phyloP scores from a whole-genome alignment of 768 basidiomycete species.

The Pleurotus sapidus region DNA sequence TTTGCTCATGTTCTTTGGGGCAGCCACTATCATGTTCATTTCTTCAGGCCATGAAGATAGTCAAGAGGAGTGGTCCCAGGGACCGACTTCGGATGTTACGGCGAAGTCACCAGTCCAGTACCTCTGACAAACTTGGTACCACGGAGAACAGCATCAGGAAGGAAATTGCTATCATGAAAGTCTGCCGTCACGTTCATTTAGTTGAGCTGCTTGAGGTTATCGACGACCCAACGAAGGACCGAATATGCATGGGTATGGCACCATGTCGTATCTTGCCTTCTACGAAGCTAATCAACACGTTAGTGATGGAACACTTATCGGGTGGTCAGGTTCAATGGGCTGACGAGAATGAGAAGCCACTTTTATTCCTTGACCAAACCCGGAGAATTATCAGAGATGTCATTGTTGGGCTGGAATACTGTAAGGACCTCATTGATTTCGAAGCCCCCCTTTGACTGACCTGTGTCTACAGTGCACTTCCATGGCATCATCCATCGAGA shows the following conservation, averaged over 20 bases:
- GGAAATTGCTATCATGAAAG: constrained; percentile 93
- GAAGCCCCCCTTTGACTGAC: too few relatives aligned
- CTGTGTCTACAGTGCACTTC: constrained; percentile 17
- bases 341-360: constrained; percentile 25
- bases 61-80: constrained; percentile 62
- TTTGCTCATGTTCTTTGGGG: constrained; percentile 14
- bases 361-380: constrained; percentile 32
- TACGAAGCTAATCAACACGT: background rate
- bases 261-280: background rate
- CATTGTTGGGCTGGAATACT: constrained; percentile 39
- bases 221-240: constrained; percentile 77
- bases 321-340: constrained; percentile 42
- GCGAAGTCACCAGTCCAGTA: constrained; percentile 33
- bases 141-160: constrained; percentile 75
- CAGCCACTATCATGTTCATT: background rate
- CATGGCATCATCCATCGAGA: constrained; percentile 79
- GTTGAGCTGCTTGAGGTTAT: constrained; percentile 86
- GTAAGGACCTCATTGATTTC: constrained; percentile 21
- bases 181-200: constrained; percentile 74
- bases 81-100: constrained; percentile 58
- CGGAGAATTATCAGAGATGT: constrained; percentile 40
- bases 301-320: constrained; percentile 41
- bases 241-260: constrained; percentile 79
- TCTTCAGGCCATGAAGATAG: constrained; percentile 65
- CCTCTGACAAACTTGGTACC: constrained; percentile 38